Evolutionary conservation across 495 filamentous ascomycete species (phyloP).

Genomic region (Sordaria brevicollis): DNA sequence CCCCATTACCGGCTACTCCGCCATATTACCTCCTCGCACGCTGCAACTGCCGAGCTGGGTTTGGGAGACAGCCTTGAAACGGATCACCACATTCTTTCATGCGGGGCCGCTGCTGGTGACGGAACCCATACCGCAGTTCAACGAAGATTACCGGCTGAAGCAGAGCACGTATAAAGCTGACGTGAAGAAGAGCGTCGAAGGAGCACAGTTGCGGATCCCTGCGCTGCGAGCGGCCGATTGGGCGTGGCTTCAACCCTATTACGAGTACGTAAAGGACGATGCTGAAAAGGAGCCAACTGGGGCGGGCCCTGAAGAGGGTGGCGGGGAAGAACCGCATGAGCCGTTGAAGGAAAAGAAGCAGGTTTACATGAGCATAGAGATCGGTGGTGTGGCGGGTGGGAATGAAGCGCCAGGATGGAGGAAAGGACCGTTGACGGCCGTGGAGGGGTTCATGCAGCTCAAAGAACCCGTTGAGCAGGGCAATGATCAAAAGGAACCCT

Average conservation of each 20-base stretch:
- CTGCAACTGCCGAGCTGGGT: conserved; percentile 35
- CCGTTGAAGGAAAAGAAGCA: not conserved
- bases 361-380: conserved; percentile 13
- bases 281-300: not conserved
- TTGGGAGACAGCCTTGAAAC: conserved; percentile 26
- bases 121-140: conserved; percentile 13
- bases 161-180: not conserved
- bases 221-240: conserved; percentile 20
- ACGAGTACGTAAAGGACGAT: not conserved
- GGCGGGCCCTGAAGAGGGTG: not conserved
- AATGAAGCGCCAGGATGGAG: conserved; percentile 11
- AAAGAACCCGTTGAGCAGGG: conserved; percentile 12
- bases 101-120: conserved; percentile 30
- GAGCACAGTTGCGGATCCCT: conserved; percentile 13
- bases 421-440: conserved; percentile 26
- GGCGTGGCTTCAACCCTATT: conserved; percentile 40
- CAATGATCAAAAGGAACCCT: not conserved
- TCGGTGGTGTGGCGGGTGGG: conserved; percentile 12
- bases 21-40: conserved; percentile 24
- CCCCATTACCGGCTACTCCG: conserved; percentile 27
- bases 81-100: conserved; percentile 39
- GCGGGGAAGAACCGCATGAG: not conserved
- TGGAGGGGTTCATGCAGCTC: conserved; percentile 39
- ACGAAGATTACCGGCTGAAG: conserved; percentile 10
- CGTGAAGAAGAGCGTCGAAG: not conserved